Evolutionary conservation across 306 rosid species (phyloP), one percentile per base, ranked within the genome.

Genomic region (Pterocarpus santalinus): DNA sequence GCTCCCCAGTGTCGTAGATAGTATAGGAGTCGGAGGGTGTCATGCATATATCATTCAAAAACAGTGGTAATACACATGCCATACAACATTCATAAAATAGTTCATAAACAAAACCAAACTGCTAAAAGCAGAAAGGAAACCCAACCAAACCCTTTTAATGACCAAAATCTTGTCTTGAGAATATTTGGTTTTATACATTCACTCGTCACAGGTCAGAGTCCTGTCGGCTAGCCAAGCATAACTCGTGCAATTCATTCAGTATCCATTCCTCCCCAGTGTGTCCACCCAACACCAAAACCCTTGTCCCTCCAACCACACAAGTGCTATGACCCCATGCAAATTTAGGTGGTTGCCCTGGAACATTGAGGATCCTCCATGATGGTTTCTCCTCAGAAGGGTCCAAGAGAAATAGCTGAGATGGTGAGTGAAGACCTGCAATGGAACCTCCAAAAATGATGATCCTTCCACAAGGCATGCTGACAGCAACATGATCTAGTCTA

Each of bases 401-500:
- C 91, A 96, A 88, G 47, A 96, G 94, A 87, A 93, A 96, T 38
- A 93, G 91, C 79, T 95, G 99, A 33, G 99, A 95, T 22, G 99
- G 98, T 33, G 99, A 95, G 84, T 95, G 99, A 79, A 95, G 94
- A 77, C 99, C 99, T 0, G 94, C 92, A 52, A 95, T 89, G 22
- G 99, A 93, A 58, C 99, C 98, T 41, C 99, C 99, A 32, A 93
- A 95, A 64, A 93, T 87, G 75, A 93, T 95, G 22, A 95, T 83
- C 86, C 98, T 91, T 64, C 99, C 99, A 84, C 99, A 96, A n/a
- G 99, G 99, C 98, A 96, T 93, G 89, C 94, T 96, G 62, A 96
- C 91, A 12, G 99, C 97, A 72, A 96, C 99, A 63, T 96, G 99
- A 80, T 96, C 99, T 30, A 96, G 86, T 75, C 99, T 88, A 12